Evolutionary conservation across 306 rosid genomes (phyloP).

Genomic region (Cicer yamashitae): DNA sequence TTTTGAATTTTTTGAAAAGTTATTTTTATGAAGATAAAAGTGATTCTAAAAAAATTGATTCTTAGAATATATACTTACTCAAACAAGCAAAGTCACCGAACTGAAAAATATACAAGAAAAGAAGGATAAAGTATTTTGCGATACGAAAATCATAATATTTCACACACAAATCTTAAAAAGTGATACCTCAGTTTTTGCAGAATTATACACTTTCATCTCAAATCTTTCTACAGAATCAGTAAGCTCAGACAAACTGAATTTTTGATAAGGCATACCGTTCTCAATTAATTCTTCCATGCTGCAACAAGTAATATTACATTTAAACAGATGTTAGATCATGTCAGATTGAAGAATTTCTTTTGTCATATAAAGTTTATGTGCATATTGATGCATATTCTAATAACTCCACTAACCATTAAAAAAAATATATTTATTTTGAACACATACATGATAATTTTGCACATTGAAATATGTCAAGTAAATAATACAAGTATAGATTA

Average conservation of each 20-base stretch:
- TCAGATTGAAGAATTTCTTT: constrained; percentile 5
- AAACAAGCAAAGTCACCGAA: background rate
- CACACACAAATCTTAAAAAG: background rate
- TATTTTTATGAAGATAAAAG: background rate
- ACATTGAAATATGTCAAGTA: background rate
- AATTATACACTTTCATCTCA: background rate
- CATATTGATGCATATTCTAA: no score
- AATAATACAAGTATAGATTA: background rate
- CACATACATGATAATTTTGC: background rate
- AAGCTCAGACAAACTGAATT: background rate
- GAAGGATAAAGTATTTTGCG: background rate
- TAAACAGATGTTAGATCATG: constrained; percentile 5
- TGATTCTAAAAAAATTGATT: background rate
- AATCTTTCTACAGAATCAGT: background rate
- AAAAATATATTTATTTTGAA: background rate
- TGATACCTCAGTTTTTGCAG: constrained; percentile 44
- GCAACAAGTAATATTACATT: constrained; percentile 29
- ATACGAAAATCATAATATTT: background rate
- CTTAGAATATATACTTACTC: background rate
- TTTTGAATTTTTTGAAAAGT: background rate
- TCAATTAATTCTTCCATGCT: background rate
- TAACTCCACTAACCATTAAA: no score
- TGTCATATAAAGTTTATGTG: background rate
- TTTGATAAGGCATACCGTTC: background rate
- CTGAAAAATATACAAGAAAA: background rate